Evolutionary conservation across 2,329 filamentous ascomycete genomes (phyloP).

Genomic region (Fusarium humuli): DNA sequence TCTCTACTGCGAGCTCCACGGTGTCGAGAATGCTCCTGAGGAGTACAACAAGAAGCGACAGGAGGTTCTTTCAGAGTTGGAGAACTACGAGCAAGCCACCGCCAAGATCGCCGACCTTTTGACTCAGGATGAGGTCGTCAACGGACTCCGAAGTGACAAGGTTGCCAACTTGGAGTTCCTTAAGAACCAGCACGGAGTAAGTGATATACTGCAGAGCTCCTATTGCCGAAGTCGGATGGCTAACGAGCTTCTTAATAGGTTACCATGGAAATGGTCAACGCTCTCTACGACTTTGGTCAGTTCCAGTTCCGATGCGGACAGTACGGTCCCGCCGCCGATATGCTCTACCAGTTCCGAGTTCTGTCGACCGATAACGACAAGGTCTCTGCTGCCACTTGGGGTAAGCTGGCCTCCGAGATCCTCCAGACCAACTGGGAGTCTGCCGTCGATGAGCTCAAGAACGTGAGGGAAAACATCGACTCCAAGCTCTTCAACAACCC

Average conservation of each 20-base stretch:
- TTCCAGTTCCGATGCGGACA: constrained; percentile 98
- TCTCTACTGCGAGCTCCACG: constrained; percentile 89
- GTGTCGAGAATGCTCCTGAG: constrained; percentile 79
- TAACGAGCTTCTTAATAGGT: constrained; percentile 63
- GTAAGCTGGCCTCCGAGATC: constrained; percentile 96
- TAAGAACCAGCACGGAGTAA: constrained; percentile 92
- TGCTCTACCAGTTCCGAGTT: constrained; percentile 97
- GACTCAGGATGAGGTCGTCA: constrained; percentile 88
- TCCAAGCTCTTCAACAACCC: constrained; percentile 96
- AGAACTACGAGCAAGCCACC: constrained; percentile 87
- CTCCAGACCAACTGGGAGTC: constrained; percentile 95
- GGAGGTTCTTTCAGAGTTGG: constrained; percentile 84
- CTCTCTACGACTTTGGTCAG: constrained; percentile 93
- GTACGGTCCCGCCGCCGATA: constrained; percentile 88
- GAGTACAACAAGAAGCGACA: constrained; percentile 92
- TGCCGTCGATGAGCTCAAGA: constrained; percentile 89
- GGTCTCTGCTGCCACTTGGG: constrained; percentile 95
- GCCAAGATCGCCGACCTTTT: constrained; percentile 89
- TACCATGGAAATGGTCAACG: constrained; percentile 94
- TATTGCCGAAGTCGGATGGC: constrained; percentile 12
- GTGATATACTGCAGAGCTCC: constrained; percentile 48
- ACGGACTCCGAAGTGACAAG: constrained; percentile 94
- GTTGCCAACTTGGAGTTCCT: constrained; percentile 98
- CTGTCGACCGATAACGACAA: constrained; percentile 99
- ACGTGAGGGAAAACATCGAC: constrained; percentile 92